Base-by-base conservation (phyloP, 2,329 filamentous ascomycete genomes). In the Aspergillus luchuensis region DNA sequence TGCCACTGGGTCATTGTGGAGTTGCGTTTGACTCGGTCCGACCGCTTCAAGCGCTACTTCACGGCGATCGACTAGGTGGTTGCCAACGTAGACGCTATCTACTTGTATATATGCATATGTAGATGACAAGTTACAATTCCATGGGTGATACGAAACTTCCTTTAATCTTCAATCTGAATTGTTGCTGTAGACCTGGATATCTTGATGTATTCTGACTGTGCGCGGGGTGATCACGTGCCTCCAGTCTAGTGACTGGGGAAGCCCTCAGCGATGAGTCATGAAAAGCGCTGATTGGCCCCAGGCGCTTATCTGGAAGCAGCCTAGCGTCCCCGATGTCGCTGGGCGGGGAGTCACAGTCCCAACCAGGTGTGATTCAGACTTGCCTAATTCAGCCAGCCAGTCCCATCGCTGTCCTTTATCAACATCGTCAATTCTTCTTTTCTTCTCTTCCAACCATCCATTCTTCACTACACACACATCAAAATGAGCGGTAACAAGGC, bases 1-100 rank as follows among this genome's bases (percentile, higher is more conserved):
- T 96, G 91, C 71, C 94, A 92, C 80, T 85, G 87, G 68, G 86
- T 93, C 17, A 84, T 96, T 21, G 84, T 86, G 63, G 84, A 88
- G 54, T 80, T 91, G 62, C 82, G 81, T 2, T 84, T 92, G 78
- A 76, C 71, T 8, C 62, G 67, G 36, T 71, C 69, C 41, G 77
- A 79, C 63, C 72, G 77, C n/a, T 79, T 79, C 61, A 76, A 74
- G 60, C 71, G 77, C 47, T 79, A 79, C 56, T 79, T 80, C 56
- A 74, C 75, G 3, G 68, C 73, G 0, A 70, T 73, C 3, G 72
- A 74, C 52, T 77, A 71, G 63, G 10, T 4, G 8, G 10, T 19
- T 4, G 10, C 19, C 17, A n/a, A 11, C 17, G 41, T 45, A 43
- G 41, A 45, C 4, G 2, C 8, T 1, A 45, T 45, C 8, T 45